phyloP scores from a whole-genome alignment of 257 asterid genomes.

The Capsicum baccatum region DNA sequence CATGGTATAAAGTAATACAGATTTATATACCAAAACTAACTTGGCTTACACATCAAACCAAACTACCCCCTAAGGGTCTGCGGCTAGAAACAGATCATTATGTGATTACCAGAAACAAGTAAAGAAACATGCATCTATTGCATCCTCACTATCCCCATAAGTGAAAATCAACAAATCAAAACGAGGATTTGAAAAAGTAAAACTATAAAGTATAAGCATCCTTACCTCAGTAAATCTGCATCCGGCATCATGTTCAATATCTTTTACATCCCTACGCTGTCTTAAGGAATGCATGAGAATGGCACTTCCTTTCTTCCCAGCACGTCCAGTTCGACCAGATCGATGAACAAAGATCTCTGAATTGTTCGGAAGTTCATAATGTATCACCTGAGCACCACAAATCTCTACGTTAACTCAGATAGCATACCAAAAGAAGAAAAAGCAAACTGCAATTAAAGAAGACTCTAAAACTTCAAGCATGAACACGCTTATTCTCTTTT shows the following conservation, averaged over 20 bases:
- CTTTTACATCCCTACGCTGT: conserved; percentile 69
- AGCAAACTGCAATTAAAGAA: background rate
- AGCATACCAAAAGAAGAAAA: background rate
- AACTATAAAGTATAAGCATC: conserved; percentile 24
- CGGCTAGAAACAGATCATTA: background rate
- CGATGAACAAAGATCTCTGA: conserved; percentile 94
- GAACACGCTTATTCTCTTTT: background rate
- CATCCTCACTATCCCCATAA: background rate
- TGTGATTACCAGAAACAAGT: background rate
- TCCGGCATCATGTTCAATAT: conserved; percentile 90
- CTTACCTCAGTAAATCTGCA: conserved; percentile 76
- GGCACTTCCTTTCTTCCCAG: conserved; percentile 95
- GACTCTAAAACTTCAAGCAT: background rate
- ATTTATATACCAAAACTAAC: background rate
- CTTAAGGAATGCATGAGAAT: conserved; percentile 72
- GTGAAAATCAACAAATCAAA: conserved; percentile 19
- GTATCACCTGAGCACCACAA: conserved; percentile 69
- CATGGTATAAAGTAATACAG: background rate
- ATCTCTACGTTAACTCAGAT: conserved; percentile 14
- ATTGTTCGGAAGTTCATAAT: conserved; percentile 86
- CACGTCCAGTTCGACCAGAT: conserved; percentile 99
- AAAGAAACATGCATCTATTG: conserved; percentile 9
- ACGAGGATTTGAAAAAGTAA: conserved; percentile 19
- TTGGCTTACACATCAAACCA: background rate
- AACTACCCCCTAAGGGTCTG: background rate